phyloP scores from a whole-genome alignment of 164 flowering plant genomes.

The Annona cherimola region DNA sequence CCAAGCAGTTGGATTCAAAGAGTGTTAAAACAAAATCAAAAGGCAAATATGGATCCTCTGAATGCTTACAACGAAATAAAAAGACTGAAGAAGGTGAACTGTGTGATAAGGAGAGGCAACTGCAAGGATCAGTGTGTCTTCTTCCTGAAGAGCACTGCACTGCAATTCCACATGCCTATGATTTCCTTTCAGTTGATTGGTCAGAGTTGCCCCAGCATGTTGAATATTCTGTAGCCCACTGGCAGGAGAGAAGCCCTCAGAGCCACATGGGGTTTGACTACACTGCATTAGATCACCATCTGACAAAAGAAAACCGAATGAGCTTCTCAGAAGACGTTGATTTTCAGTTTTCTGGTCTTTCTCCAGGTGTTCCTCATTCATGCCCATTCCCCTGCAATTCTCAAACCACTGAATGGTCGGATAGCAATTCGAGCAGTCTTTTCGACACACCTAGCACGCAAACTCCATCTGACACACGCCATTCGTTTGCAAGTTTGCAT shows the following conservation, averaged over 20 bases:
- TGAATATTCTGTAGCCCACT: background rate
- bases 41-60: background rate
- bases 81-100: background rate
- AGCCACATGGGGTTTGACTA: constrained; percentile 16
- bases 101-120: constrained; percentile 10
- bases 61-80: background rate
- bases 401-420: constrained; percentile 18
- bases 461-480: constrained; percentile 21
- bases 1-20: constrained; percentile 17
- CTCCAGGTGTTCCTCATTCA: constrained; percentile 44
- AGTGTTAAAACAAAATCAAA: background rate
- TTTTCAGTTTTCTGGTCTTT: constrained; percentile 17
- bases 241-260: background rate
- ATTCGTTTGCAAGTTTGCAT: constrained; percentile 4
- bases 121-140: constrained; percentile 14
- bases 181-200: constrained; percentile 10
- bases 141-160: constrained; percentile 20
- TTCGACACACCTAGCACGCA: constrained; percentile 7
- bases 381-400: constrained; percentile 40
- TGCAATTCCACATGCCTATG: constrained; percentile 12
- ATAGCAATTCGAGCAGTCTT: constrained; percentile 5
- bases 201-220: constrained; percentile 14
- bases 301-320: constrained; percentile 15
- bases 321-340: constrained; percentile 34
- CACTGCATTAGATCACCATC: constrained; percentile 13